phyloP scores from a whole-genome alignment of 192 early-diverging fungal genomes.

The Fimicolochytrium jonesii region DNA sequence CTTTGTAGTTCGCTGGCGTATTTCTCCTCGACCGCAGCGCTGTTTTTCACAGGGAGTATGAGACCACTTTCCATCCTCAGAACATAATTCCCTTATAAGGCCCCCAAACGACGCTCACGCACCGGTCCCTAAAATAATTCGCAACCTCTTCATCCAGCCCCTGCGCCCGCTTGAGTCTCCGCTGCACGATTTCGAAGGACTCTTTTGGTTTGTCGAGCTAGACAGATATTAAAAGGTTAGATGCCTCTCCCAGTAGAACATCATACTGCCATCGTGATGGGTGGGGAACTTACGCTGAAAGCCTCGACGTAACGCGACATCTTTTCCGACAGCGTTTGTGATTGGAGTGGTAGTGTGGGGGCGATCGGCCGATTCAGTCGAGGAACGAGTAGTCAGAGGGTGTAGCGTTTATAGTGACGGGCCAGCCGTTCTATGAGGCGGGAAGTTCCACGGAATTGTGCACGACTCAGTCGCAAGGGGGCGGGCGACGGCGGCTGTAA shows the following conservation, averaged over 20 bases:
- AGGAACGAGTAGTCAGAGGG: too few species aligned
- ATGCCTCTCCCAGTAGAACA: neutral
- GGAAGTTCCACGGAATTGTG: too few species aligned
- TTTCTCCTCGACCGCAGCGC: constrained; percentile 17
- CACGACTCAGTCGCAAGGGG: too few species aligned
- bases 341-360: too few species aligned
- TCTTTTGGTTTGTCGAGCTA: constrained; percentile 30
- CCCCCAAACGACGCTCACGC: neutral
- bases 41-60: neutral
- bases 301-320: too few species aligned
- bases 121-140: constrained; percentile 25
- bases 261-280: neutral
- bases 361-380: too few species aligned
- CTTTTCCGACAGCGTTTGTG: too few species aligned
- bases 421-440: too few species aligned
- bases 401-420: too few species aligned
- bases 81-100: neutral
- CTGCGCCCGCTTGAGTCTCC: constrained; percentile 13
- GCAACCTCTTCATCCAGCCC: constrained; percentile 21
- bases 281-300: neutral
- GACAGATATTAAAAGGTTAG: neutral
- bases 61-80: neutral
- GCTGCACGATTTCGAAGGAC: constrained; percentile 8
- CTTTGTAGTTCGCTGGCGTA: constrained; percentile 15
- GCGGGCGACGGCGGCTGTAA: too few species aligned